phyloP scores from a whole-genome alignment of 305 asterid genomes.

The Fraxinus nigra region DNA sequence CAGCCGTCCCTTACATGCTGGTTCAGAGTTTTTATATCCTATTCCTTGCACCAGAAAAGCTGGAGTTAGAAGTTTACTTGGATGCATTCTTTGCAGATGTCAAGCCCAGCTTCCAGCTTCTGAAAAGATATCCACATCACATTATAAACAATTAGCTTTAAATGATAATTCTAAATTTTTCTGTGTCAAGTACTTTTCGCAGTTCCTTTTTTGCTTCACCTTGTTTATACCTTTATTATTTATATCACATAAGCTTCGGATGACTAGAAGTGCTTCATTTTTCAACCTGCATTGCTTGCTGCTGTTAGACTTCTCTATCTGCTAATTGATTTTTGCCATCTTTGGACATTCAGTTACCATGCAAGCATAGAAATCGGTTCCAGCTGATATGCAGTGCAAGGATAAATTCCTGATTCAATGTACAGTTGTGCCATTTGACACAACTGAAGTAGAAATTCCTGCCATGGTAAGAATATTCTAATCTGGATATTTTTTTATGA shows the following conservation, averaged over 20 bases:
- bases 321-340: neutral
- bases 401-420: slow-evolving; percentile 86
- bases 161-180: neutral
- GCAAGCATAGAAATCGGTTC: slow-evolving; percentile 75
- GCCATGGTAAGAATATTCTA: slow-evolving; percentile 54
- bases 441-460: slow-evolving; percentile 66
- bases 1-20: neutral
- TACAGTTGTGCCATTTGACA: slow-evolving; percentile 71
- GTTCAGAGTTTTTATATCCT: neutral
- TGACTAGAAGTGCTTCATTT: neutral
- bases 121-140: neutral
- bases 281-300: neutral
- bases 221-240: neutral
- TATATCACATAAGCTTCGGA: neutral
- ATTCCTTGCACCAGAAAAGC: neutral
- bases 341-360: slow-evolving; percentile 49
- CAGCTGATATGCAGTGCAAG: slow-evolving; percentile 69
- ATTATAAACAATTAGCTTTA: neutral
- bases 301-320: neutral
- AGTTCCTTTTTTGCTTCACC: neutral
- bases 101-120: neutral
- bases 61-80: neutral
- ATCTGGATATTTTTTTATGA: slow-evolving; percentile 12
- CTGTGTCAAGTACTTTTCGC: neutral
- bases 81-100: neutral